Conservation (phyloP, 768 basidiomycete species). For the Lactifluus subvellereus region DNA sequence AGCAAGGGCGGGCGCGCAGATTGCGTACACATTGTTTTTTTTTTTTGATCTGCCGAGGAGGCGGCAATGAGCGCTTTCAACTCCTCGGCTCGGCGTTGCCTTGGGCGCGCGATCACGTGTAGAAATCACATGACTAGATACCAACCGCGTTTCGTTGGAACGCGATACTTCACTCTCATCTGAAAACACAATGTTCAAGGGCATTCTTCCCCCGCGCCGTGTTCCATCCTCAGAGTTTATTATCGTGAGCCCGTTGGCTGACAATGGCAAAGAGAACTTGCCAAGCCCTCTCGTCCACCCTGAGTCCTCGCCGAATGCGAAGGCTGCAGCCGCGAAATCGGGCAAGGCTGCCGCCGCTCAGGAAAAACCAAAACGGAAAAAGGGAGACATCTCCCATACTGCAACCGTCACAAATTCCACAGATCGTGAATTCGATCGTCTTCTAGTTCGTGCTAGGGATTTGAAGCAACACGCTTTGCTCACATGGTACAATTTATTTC, state of each 20-base stretch:
- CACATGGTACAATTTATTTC: background rate
- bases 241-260: slow-evolving; percentile 51
- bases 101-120: slow-evolving; percentile 15
- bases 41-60: background rate
- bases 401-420: slow-evolving; percentile 38
- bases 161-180: background rate
- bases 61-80: background rate
- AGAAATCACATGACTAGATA: slow-evolving; percentile 14
- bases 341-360: slow-evolving; percentile 39
- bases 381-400: slow-evolving; percentile 27
- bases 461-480: background rate
- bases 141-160: slow-evolving; percentile 19
- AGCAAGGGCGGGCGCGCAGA: slow-evolving; percentile 1
- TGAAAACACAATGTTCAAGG: slow-evolving; percentile 64
- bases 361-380: slow-evolving; percentile 39
- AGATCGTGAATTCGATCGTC: slow-evolving; percentile 70
- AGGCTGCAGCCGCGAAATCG: slow-evolving; percentile 28
- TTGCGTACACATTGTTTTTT: background rate
- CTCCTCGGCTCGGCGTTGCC: background rate
- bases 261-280: slow-evolving; percentile 65
- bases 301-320: slow-evolving; percentile 22
- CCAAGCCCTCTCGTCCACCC: slow-evolving; percentile 25
- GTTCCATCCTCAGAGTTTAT: slow-evolving; percentile 64
- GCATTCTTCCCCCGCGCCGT: slow-evolving; percentile 67
- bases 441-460: slow-evolving; percentile 51